Percentiles rank a stretch among this genome's conserved stretches.
Conservation (phyloP, 2,329 filamentous ascomycete species). For the Xylariaceae sp. region DNA sequence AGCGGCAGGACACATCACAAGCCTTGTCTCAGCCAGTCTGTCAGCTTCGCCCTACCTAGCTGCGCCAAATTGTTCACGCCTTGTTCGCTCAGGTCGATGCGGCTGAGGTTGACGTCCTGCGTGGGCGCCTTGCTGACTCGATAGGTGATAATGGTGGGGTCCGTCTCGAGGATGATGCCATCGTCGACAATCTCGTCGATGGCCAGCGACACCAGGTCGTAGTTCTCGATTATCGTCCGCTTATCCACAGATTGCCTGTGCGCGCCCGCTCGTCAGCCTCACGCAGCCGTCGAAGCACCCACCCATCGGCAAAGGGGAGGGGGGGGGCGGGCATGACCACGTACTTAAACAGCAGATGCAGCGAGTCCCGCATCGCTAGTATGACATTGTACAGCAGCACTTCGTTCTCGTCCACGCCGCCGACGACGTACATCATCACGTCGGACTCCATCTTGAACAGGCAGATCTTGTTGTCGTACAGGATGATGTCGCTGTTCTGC, state of each 20-base stretch:
- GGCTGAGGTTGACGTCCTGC: slow-evolving; percentile 86
- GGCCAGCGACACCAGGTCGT: slow-evolving; percentile 87
- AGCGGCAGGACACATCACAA: slow-evolving; percentile 1
- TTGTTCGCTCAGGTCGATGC: slow-evolving; percentile 92
- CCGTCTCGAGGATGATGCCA: slow-evolving; percentile 94
- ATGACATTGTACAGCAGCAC: slow-evolving; percentile 93
- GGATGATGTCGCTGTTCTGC: slow-evolving; percentile 89
- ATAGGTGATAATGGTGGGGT: slow-evolving; percentile 87
- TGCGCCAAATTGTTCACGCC: slow-evolving; percentile 91
- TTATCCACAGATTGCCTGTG: slow-evolving; percentile 89
- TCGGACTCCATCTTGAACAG: slow-evolving; percentile 98
- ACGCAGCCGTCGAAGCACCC: not conserved
- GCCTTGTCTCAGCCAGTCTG: slow-evolving; percentile 83
- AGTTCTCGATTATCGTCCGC: slow-evolving; percentile 96
- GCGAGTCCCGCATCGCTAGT: slow-evolving; percentile 78
- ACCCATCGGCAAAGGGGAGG: too few relatives aligned
- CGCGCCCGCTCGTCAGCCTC: slow-evolving; percentile 7
- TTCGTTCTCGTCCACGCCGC: slow-evolving; percentile 89
- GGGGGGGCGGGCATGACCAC: too few relatives aligned
- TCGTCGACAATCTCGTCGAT: slow-evolving; percentile 95
- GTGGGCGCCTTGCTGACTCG: slow-evolving; percentile 86
- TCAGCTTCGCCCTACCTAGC: slow-evolving; percentile 84
- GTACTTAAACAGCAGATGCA: slow-evolving; percentile 94
- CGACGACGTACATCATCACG: slow-evolving; percentile 92
- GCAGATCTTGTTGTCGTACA: slow-evolving; percentile 94